A percentile compares a stretch with the other conserved stretches of the same genome.
These are phyloP conservation scores for Phanerochaete sordida DNA, from an alignment of 768 basidiomycete species.

Conservation along the genomic window DNA sequence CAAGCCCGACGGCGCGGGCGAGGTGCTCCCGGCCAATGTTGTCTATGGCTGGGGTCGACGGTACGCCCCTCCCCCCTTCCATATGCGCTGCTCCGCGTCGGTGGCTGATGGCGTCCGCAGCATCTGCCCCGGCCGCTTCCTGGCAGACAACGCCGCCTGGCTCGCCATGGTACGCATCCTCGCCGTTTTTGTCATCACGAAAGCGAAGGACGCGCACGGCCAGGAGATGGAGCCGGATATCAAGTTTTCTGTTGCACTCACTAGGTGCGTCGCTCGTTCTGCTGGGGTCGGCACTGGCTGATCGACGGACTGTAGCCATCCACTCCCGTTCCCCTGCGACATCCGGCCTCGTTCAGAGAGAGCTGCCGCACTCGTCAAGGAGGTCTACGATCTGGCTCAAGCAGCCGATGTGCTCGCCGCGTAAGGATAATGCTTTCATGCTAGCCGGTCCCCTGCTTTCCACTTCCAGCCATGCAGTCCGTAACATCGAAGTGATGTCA, in stretches of 20 bases:
- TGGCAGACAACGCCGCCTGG: conserved; percentile 20
- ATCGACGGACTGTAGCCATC: no score
- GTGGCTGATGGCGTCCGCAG: neutral
- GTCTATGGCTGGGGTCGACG: conserved; percentile 13
- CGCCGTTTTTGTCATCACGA: no score
- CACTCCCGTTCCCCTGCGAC: conserved; percentile 12
- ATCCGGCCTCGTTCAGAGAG: conserved; percentile 5
- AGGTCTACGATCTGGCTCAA: neutral
- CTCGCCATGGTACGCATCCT: conserved; percentile 18
- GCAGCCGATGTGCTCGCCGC: no score
- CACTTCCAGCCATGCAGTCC: no score
- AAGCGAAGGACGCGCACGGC: no score
- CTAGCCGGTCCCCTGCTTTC: no score
- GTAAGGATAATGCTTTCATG: no score
- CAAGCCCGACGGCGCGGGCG: conserved; percentile 4
- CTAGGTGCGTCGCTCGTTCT: no score
- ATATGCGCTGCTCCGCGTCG: neutral
- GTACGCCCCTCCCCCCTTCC: neutral
- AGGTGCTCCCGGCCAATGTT: neutral
- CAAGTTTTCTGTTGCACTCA: no score
- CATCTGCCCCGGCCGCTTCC: conserved; percentile 22
- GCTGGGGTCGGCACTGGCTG: no score
- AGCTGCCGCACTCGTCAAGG: neutral
- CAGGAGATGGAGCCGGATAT: no score
- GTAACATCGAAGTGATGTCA: no score